Evolutionary conservation across 2,329 filamentous ascomycete species (phyloP).

Genomic region (Aaosphaeria arxii): DNA sequence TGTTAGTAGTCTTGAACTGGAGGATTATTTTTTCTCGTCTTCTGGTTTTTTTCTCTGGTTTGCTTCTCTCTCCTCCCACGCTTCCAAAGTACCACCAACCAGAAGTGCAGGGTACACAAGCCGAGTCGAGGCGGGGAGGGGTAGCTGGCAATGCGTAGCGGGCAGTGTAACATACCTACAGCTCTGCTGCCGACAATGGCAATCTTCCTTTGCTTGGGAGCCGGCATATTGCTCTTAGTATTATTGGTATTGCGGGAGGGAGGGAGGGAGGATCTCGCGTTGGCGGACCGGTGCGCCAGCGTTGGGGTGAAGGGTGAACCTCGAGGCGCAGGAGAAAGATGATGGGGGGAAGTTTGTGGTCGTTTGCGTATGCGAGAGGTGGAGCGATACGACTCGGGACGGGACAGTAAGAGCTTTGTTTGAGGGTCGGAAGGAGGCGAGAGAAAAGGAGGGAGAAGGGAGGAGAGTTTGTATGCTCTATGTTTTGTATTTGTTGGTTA

Average conservation of each 20-base stretch:
- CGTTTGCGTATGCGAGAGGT: background rate
- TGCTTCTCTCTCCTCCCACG: too few relatives aligned
- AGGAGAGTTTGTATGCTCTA: background rate
- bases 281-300: conserved; percentile 21
- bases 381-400: background rate
- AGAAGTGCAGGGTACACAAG: too few relatives aligned
- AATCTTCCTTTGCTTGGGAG: conserved; percentile 87
- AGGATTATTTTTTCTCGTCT: background rate
- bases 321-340: background rate
- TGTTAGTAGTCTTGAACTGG: conserved; percentile 3
- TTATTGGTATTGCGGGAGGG: background rate
- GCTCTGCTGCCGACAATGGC: conserved; percentile 94
- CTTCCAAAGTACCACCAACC: too few relatives aligned
- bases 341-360: background rate
- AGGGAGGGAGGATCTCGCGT: conserved; percentile 1
- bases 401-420: background rate
- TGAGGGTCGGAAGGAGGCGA: background rate
- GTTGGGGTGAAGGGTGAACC: conserved; percentile 4
- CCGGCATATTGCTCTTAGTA: conserved; percentile 52
- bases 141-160: background rate
- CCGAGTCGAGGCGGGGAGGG: background rate
- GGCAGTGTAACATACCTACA: conserved; percentile 61
- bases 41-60: too few relatives aligned
- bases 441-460: background rate
- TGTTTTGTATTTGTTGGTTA: too few relatives aligned